Evolutionary conservation across 106 monocot genomes (phyloP), one percentile per base, ranked within the genome.

Genomic region (Agapanthus africanus): DNA sequence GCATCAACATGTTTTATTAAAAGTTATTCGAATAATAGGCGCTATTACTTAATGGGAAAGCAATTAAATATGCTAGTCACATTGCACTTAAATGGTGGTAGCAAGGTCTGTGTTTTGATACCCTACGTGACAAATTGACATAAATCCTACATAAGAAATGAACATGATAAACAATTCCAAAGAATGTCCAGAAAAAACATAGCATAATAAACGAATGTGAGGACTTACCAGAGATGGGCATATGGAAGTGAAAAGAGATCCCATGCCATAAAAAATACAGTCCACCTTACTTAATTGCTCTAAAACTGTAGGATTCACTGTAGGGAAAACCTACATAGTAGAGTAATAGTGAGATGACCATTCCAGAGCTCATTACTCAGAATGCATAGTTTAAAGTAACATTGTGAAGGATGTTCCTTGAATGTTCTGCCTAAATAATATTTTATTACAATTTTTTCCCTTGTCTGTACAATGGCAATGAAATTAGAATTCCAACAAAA

Each of bases 241-340:
- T 59, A 93, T 75, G 51, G 99, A 99, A 73, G 99, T 99, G 71
- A 85, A 99, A 73, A 99, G 93, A 63, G 99, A 99, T 37, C 97
- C 97, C 97, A 99, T 99, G 34, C 84, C 86, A 87, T 99, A 99
- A 72, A 99, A 92, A 78, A 93, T 75, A 44, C 89, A 99, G 73
- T 93, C 93, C 59, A 93, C 90, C 63, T 79, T 85, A 65, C 44
- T 76, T 74, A 99, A 71, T 71, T 93, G 87, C 79, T 93, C 92
- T 54, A 87, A 34, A 78, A 93, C 99, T 72, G 74, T 81, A 59
- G 84, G 82, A 65, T 99, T 99, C 57, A 47, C 90, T 52, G 47
- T 69, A 51, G 91, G 91, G 37, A 95, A 95, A 66, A 91, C 91
- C 95, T 95, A 73, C 27, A 88, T 27, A 54, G 37, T 3, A 42